A percentile compares a stretch with the other conserved stretches of the same genome.
Evolutionary conservation across 192 early-diverging fungal genomes (phyloP).

Genomic region (Coemansia sp.): DNA sequence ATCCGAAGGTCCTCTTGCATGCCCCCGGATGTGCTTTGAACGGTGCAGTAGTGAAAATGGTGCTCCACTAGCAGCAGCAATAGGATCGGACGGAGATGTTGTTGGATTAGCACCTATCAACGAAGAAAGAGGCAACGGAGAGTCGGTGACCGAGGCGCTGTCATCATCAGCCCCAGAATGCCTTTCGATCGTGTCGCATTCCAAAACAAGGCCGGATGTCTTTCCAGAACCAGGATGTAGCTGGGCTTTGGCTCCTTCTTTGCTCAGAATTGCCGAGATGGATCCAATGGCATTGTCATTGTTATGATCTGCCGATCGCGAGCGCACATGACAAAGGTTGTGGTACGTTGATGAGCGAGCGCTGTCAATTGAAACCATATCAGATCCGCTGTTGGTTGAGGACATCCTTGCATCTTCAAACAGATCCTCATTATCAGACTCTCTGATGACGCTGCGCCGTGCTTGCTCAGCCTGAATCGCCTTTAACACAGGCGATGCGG

Average conservation of each 20-base stretch:
- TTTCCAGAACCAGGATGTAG: neutral
- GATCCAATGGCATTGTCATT: constrained; percentile 1
- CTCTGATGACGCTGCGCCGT: constrained; percentile 20
- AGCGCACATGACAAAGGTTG: neutral
- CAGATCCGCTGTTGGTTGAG: constrained; percentile 8
- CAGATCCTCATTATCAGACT: constrained; percentile 22
- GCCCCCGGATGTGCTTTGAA: neutral
- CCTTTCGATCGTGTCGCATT: neutral
- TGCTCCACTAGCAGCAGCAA: neutral
- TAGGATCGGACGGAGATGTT: neutral
- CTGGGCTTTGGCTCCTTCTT: neutral
- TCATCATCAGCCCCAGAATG: neutral
- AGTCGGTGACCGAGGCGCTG: constrained; percentile 30
- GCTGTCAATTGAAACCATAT: neutral
- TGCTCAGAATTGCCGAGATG: neutral
- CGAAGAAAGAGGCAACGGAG: constrained; percentile 33
- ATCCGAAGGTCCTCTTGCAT: neutral
- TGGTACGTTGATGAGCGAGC: constrained; percentile 1
- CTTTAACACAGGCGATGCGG: constrained; percentile 33
- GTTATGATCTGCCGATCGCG: neutral
- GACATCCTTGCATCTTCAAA: constrained; percentile 24
- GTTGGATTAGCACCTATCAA: constrained; percentile 19
- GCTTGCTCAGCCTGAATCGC: constrained; percentile 45
- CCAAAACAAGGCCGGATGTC: neutral
- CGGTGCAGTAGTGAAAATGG: neutral